Percentiles rank a stretch among this genome's conserved stretches.
These are phyloP conservation scores for Thelonectria rubi DNA, from an alignment of 2,329 filamentous ascomycete genomes.

Conservation along the genomic window DNA sequence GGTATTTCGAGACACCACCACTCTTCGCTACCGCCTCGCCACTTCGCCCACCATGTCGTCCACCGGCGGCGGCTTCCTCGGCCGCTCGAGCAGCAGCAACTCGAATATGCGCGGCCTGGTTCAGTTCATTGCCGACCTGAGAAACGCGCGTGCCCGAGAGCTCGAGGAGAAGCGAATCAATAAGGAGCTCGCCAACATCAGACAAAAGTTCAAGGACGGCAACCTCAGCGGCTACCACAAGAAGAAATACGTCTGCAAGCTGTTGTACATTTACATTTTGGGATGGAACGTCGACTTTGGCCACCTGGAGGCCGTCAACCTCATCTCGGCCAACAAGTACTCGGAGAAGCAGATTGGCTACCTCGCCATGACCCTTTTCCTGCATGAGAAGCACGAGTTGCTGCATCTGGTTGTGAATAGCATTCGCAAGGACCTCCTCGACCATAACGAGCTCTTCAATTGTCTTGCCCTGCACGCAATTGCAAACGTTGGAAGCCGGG, in stretches of 20 bases:
- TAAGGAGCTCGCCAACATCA: constrained; percentile 98
- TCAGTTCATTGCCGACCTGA: constrained; percentile 96
- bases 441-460: constrained; percentile 97
- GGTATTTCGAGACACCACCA: constrained; percentile 20
- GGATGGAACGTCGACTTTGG: constrained; percentile 99
- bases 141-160: constrained; percentile 94
- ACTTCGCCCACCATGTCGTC: constrained; percentile 59
- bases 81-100: constrained; percentile 71
- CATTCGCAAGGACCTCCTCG: constrained; percentile 93
- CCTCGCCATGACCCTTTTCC: constrained; percentile 93
- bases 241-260: constrained; percentile 99
- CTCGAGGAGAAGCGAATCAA: constrained; percentile 99
- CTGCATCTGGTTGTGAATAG: constrained; percentile 97
- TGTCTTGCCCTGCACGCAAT: constrained; percentile 96
- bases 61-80: constrained; percentile 68
- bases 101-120: constrained; percentile 85
- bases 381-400: constrained; percentile 96
- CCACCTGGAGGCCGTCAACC: constrained; percentile 96
- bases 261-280: constrained; percentile 98
- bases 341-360: constrained; percentile 99
- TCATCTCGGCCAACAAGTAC: constrained; percentile 96
- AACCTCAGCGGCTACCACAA: constrained; percentile 96
- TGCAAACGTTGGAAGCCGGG: constrained; percentile 93
- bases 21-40: constrained; percentile 11
- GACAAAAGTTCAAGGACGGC: constrained; percentile 97